Base-by-base conservation (phyloP, 129 eudicot species). In the Kitagawia praeruptora region DNA sequence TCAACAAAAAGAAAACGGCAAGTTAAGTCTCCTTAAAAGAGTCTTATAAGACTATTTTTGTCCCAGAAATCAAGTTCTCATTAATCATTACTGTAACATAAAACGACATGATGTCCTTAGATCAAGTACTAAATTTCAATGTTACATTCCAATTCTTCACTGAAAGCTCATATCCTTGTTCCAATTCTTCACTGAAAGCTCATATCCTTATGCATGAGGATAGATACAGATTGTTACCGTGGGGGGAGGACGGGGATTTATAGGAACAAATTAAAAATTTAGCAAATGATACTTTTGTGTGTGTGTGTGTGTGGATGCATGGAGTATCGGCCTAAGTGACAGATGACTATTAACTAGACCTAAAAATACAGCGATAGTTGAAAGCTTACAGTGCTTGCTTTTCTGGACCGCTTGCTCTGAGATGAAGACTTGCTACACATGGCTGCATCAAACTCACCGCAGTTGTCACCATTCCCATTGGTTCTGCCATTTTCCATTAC, bases 311-410 rank as follows among this genome's bases (percentile, higher is more conserved):
- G 21, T 56, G 31, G 10, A 56, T 21, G 6, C 31, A n/a, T 58
- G 69, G 34, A 58, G 14, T 58, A 45, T 19, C 3, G 34, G 37
- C 44, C 61, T 42, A 2, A 75, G 15, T 27, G 3, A 11, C 44
- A 18, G 51, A 72, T 42, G 47, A 16, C 3, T 21, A 9, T 8
- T 41, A 19, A 39, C 44, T 6, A 37, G 41, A 14, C 41, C 16
- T 70, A 6, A 4, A 71, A 19, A 19, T 18, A 41, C 48, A 46
- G 51, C n/a, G 2, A 16, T 48, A 19, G 48, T 58, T 51, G 69
- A 39, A 49, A 80, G 76, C 79, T 27, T 95, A 95, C 99, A 91
- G 70, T 89, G 93, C 99, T 95, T 69, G 99, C 87, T 91, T 92
- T 95, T 85, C 97, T 85, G 56, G 79, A 81, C 44, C 90, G 91